phyloP scores from a whole-genome alignment of 495 filamentous ascomycete genomes.

The Penicillium canescens region DNA sequence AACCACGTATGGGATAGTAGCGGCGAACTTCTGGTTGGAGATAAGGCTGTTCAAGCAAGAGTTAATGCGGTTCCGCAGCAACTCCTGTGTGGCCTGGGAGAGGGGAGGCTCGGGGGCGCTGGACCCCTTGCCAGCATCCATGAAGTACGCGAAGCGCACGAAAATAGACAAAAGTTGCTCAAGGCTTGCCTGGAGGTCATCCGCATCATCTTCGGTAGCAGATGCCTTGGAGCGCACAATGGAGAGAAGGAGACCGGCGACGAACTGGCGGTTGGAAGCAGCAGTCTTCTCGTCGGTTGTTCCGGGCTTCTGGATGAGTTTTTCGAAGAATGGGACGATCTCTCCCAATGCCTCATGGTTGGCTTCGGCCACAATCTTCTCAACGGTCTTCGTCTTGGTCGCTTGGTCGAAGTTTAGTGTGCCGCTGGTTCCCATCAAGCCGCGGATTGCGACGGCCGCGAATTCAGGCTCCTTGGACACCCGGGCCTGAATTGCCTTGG shows the following conservation, averaged over 20 bases:
- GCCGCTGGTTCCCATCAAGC: constrained; percentile 67
- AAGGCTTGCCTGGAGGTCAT: constrained; percentile 31
- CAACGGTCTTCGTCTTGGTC: constrained; percentile 87
- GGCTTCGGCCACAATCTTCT: constrained; percentile 66
- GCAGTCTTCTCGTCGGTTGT: constrained; percentile 44
- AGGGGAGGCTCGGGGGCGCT: constrained; percentile 41
- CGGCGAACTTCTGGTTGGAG: constrained; percentile 55
- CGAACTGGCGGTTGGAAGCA: constrained; percentile 45
- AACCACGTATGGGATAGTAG: constrained; percentile 50
- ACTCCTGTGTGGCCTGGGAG: constrained; percentile 61
- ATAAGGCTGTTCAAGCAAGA: constrained; percentile 70
- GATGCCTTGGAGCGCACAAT: constrained; percentile 44
- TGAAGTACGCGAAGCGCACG: constrained; percentile 48
- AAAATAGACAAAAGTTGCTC: constrained; percentile 43
- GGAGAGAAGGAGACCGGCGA: constrained; percentile 48
- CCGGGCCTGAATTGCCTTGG: constrained; percentile 66
- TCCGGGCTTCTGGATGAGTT: constrained; percentile 39
- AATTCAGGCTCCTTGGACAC: constrained; percentile 63
- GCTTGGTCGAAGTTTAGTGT: constrained; percentile 79
- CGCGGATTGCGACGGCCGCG: constrained; percentile 58
- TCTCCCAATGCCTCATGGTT: constrained; percentile 48
- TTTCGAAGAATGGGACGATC: constrained; percentile 43
- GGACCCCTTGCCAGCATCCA: constrained; percentile 22
- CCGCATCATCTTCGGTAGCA: constrained; percentile 29
- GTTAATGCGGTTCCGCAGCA: constrained; percentile 67